phyloP scores from a whole-genome alignment of 306 rosid species.

The Vigna nakashimae region DNA sequence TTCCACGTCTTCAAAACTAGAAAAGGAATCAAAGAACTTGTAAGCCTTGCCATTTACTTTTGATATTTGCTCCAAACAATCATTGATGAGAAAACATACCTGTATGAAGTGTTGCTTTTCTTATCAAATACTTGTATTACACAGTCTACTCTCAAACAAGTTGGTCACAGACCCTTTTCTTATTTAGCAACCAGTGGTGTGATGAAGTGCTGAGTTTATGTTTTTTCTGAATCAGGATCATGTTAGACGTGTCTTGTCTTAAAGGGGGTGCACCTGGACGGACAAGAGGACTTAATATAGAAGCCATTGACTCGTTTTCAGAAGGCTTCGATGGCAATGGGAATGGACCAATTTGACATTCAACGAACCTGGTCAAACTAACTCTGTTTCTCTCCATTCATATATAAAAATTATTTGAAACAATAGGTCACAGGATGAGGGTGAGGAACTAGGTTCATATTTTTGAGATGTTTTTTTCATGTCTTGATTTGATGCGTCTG shows the following conservation, averaged over 20 bases:
- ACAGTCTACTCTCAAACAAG: background rate
- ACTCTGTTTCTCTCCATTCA: constrained; percentile 49
- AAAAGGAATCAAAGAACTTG: constrained; percentile 63
- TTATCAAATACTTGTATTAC: background rate
- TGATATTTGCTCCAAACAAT: background rate
- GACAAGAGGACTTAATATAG: constrained; percentile 79
- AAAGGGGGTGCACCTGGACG: constrained; percentile 94
- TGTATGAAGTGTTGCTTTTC: background rate
- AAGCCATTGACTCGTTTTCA: constrained; percentile 52
- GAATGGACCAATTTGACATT: constrained; percentile 53
- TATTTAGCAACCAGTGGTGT: background rate
- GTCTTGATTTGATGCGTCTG: constrained; percentile 25
- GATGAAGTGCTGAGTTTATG: constrained; percentile 5
- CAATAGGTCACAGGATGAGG: constrained; percentile 5
- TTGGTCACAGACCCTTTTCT: background rate
- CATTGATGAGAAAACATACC: background rate
- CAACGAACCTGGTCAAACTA: constrained; percentile 50
- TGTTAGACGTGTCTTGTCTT: constrained; percentile 72
- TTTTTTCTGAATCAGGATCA: constrained; percentile 62
- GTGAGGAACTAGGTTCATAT: constrained; percentile 37
- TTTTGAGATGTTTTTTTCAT: background rate
- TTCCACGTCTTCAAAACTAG: constrained; percentile 51
- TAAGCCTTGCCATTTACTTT: constrained; percentile 51
- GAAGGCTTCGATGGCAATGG: constrained; percentile 43
- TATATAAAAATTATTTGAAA: constrained; percentile 25